A percentile compares a stretch with the other conserved stretches of the same genome.
phyloP scores from a whole-genome alignment of 2,329 filamentous ascomycete genomes.

The Cyphellophora attinorum region DNA sequence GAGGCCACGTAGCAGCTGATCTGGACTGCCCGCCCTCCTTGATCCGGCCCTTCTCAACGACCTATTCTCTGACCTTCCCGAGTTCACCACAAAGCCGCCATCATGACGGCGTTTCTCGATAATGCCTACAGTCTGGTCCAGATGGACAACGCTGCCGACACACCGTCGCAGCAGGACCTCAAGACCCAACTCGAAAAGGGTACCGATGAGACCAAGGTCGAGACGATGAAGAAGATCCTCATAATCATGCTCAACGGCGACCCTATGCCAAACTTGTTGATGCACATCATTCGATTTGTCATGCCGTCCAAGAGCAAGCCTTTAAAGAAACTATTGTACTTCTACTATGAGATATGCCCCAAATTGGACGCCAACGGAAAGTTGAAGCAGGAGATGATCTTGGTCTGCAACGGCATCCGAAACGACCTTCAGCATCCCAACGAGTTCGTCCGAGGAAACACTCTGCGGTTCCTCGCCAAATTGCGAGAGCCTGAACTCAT shows the following conservation, averaged over 20 bases:
- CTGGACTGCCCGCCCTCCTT: too few relatives aligned
- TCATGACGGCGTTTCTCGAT: conserved; percentile 90
- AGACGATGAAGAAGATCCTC: conserved; percentile 85
- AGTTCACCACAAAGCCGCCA: conserved; percentile 25
- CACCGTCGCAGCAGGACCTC: conserved; percentile 82
- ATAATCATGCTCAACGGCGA: conserved; percentile 98
- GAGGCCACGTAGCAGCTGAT: too few relatives aligned
- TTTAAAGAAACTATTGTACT: conserved; percentile 95
- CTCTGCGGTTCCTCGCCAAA: conserved; percentile 95
- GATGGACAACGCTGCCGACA: conserved; percentile 91
- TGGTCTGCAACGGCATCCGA: conserved; percentile 97
- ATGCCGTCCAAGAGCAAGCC: conserved; percentile 97
- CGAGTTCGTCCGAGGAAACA: conserved; percentile 96
- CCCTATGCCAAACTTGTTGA: conserved; percentile 85
- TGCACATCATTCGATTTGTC: conserved; percentile 99
- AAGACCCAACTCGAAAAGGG: conserved; percentile 90
- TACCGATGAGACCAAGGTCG: conserved; percentile 82
- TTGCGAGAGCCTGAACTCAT: conserved; percentile 91
- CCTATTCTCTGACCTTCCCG: too few relatives aligned
- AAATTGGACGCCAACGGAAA: conserved; percentile 89
- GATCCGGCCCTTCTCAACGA: too few relatives aligned
- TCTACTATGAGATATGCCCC: conserved; percentile 91
- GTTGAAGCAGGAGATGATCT: conserved; percentile 98
- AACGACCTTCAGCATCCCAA: conserved; percentile 96
- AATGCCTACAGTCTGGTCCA: conserved; percentile 94